Conservation (phyloP, 2,329 filamentous ascomycete genomes). For the Claviceps maximensis region DNA sequence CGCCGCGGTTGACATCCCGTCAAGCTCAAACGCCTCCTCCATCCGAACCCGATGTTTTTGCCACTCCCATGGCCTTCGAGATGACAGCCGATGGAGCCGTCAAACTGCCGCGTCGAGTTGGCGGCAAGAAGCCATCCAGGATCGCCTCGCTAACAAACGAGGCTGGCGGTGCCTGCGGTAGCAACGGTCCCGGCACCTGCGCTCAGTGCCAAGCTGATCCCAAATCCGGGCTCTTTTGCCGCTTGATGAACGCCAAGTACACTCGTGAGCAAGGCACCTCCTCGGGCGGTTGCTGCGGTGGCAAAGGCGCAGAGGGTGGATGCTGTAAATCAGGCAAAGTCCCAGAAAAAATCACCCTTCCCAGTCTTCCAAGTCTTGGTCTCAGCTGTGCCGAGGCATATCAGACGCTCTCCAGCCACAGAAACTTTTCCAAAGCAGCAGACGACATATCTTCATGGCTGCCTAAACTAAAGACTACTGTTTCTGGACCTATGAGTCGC, state of each 20-base stretch:
- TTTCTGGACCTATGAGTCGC: constrained; percentile 17
- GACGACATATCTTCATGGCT: constrained; percentile 67
- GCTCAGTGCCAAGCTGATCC: constrained; percentile 67
- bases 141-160: constrained; percentile 9
- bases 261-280: constrained; percentile 25
- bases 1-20: constrained; percentile 27
- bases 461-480: constrained; percentile 54
- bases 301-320: constrained; percentile 43
- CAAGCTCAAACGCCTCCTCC: constrained; percentile 45
- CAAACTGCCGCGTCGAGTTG: constrained; percentile 38
- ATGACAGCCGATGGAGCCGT: constrained; percentile 46
- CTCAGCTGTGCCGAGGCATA: constrained; percentile 66
- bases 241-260: constrained; percentile 58
- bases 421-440: constrained; percentile 59
- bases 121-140: constrained; percentile 12
- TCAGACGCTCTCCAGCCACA: constrained; percentile 64
- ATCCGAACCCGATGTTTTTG: constrained; percentile 46
- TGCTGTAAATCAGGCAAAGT: constrained; percentile 43
- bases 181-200: constrained; percentile 65
- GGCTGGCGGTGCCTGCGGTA: constrained; percentile 33
- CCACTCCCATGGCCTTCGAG: constrained; percentile 39
- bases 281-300: constrained; percentile 43
- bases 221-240: constrained; percentile 71
- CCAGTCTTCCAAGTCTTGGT: constrained; percentile 36
- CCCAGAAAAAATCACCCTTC: constrained; percentile 22